Conservation (phyloP, 2,329 filamentous ascomycete genomes). For the Ceratocystis papillata region DNA sequence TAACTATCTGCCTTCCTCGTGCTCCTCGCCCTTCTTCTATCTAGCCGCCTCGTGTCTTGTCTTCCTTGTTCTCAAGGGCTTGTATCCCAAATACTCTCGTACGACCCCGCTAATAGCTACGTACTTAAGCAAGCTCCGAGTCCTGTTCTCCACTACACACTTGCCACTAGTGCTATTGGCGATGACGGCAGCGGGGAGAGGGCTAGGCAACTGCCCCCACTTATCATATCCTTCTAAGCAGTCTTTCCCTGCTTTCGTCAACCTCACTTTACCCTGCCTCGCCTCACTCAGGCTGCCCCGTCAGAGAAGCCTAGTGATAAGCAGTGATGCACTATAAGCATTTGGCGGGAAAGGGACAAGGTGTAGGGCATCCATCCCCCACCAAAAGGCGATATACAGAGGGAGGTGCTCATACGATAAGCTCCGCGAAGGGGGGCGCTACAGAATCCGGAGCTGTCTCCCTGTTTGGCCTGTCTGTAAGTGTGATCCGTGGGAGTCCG, state of each 20-base stretch:
- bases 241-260: background rate
- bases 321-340: background rate
- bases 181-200: background rate
- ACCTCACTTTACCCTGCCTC: background rate
- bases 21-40: background rate
- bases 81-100: too few species aligned
- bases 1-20: background rate
- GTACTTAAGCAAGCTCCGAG: too few species aligned
- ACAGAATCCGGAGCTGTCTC: background rate
- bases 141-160: too few species aligned
- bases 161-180: background rate
- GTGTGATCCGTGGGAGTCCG: too few species aligned
- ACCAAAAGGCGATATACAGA: too few species aligned
- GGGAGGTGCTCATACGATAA: background rate
- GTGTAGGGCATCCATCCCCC: background rate
- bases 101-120: too few species aligned
- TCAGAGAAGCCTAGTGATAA: background rate
- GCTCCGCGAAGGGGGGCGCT: background rate
- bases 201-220: background rate
- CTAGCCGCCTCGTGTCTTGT: background rate
- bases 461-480: background rate
- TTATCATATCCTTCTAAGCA: background rate
- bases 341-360: background rate
- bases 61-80: too few species aligned
- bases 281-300: background rate